Evolutionary conservation across 768 basidiomycete genomes (phyloP), one percentile per base, ranked within the genome.

Genomic region (Calocybe cyanea): DNA sequence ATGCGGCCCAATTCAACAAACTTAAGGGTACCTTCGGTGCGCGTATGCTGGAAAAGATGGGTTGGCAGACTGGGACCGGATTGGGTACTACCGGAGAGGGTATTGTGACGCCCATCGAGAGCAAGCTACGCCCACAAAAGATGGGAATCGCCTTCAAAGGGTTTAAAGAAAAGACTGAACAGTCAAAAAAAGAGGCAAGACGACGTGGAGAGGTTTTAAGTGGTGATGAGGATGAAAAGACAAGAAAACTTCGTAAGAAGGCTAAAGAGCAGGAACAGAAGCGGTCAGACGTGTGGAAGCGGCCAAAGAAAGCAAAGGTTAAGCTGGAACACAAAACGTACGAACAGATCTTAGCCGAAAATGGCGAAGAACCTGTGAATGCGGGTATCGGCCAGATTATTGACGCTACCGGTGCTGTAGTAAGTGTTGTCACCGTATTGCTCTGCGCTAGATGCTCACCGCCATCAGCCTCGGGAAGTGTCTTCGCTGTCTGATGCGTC

Each of bases 311-410:
- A 63, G 73, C 81, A 44, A 96, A 91, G 67, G 82, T 77, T 17
- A 91, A 81, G 65, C 70, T 93, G 25, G 84, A 92, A 60, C 93
- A 97, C 70, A 96, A 95, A 75, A 92, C 93, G 0, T 99, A 97
- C 60, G 96, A 99, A 64, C 81, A 99, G 65, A 90, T 98, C 43
- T 63, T 99, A 41, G 86, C 89, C 2, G 92, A 95, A 60, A 84
- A 90, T 18, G 90, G 86, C 0, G 73, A 81, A 49, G 79, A 83
- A 28, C 63, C 68, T 0, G 56, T 73, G 7, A 55, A 67, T 2
- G 57, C 79, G 2, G 80, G 82, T 6, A 62, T 93, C 38, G 96
- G 93, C 2, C 81, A 85, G 57, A 93, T 99, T 31, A 90, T 97
- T 46, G 96, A 99, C 65, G 91, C 94, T 14, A 87, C 92, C 15